Percentiles rank a stretch among this genome's conserved stretches.
Conservation (phyloP, 2,329 filamentous ascomycete genomes). For the Phialophora chinensis region DNA sequence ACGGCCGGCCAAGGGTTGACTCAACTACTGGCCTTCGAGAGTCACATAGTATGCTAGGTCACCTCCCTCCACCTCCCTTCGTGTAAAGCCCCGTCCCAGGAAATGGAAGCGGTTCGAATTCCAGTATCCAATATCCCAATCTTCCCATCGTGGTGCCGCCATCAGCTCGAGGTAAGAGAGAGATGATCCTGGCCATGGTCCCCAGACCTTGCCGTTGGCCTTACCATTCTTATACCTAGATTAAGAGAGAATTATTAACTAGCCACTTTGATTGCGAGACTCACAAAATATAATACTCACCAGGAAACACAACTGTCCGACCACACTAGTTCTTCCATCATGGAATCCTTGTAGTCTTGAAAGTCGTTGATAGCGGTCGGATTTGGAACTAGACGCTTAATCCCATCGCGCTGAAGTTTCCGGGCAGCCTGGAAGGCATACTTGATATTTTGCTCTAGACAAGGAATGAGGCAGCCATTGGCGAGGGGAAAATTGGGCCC, state of each 20-base stretch:
- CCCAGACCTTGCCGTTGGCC: slow-evolving; percentile 15
- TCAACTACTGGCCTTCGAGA: too few species aligned
- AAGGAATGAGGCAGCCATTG: slow-evolving; percentile 42
- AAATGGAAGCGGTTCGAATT: slow-evolving; percentile 54
- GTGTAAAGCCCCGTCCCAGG: slow-evolving; percentile 57
- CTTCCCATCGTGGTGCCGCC: slow-evolving; percentile 19
- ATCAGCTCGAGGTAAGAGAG: slow-evolving; percentile 6
- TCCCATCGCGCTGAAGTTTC: slow-evolving; percentile 48
- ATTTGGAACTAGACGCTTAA: slow-evolving; percentile 42
- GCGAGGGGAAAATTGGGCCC: slow-evolving; percentile 41
- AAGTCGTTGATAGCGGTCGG: slow-evolving; percentile 32
- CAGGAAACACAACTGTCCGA: slow-evolving; percentile 18
- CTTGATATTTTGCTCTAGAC: slow-evolving; percentile 45
- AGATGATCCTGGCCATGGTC: slow-evolving; percentile 13
- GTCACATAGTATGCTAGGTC: slow-evolving; percentile 41
- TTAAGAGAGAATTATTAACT: neutral
- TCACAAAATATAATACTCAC: slow-evolving; percentile 8
- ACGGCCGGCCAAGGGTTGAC: too few species aligned
- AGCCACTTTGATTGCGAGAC: neutral
- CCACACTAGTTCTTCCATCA: slow-evolving; percentile 27
- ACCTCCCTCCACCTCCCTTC: slow-evolving; percentile 39
- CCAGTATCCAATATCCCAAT: slow-evolving; percentile 48
- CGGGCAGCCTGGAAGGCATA: slow-evolving; percentile 45
- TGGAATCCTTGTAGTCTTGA: slow-evolving; percentile 22
- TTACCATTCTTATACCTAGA: slow-evolving; percentile 18